These are phyloP conservation scores for Acanthamoeba castellanii DNA, from an alignment of 208 protist genomes.

Conservation along the genomic window DNA sequence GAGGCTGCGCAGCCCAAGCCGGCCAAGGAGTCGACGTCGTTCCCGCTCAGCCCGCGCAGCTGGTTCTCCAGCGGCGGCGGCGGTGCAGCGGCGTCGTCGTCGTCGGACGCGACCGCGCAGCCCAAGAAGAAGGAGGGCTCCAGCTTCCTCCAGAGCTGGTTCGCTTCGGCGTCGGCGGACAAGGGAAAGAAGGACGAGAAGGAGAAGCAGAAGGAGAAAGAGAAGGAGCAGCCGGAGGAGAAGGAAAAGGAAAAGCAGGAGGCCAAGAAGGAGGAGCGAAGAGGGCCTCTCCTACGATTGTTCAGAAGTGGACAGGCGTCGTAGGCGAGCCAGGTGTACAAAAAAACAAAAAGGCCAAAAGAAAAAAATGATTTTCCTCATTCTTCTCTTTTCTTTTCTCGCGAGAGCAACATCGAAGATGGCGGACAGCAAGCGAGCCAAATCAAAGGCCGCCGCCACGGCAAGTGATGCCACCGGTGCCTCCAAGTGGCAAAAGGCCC, in stretches of 20 bases:
- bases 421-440: background rate
- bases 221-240: too few relatives aligned
- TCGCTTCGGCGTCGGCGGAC: background rate
- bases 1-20: background rate
- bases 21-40: background rate
- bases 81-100: too few relatives aligned
- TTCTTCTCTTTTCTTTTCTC: too few relatives aligned
- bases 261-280: too few relatives aligned
- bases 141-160: background rate
- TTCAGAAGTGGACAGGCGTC: too few relatives aligned
- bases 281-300: too few relatives aligned
- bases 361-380: background rate
- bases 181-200: too few relatives aligned
- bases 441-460: background rate
- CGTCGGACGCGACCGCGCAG: too few relatives aligned
- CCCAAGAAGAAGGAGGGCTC: background rate
- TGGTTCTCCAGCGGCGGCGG: background rate
- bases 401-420: background rate
- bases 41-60: background rate
- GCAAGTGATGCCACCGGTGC: background rate
- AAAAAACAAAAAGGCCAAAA: background rate
- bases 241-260: too few relatives aligned
- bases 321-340: too few relatives aligned
- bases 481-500: constrained; percentile 47
- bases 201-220: too few relatives aligned